Percentiles rank a stretch among this genome's conserved stretches.
Evolutionary conservation across 768 basidiomycete genomes (phyloP).

Genomic region (Macrocybe gigantea): DNA sequence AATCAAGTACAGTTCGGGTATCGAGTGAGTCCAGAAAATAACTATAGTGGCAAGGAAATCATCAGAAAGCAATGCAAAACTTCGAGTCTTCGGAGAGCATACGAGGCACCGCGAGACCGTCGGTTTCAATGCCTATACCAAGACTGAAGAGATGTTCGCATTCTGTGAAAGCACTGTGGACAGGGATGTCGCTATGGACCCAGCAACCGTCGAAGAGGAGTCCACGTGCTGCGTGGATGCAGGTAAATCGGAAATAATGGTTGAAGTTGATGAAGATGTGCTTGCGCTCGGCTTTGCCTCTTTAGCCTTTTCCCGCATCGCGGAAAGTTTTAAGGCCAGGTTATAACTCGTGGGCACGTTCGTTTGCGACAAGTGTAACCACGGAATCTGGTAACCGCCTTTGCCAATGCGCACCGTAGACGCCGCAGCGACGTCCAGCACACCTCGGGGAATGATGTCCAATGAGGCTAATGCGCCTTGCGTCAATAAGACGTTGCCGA

Average conservation of each 20-base stretch:
- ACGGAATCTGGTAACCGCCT: constrained; percentile 59
- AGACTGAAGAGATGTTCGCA: background rate
- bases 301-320: constrained; percentile 16
- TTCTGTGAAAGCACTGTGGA: background rate
- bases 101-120: too few relatives aligned
- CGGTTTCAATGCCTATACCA: too few relatives aligned
- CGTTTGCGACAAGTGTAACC: constrained; percentile 53
- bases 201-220: background rate
- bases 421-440: constrained; percentile 48
- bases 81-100: background rate
- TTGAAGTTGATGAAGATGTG: constrained; percentile 5
- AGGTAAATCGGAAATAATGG: constrained; percentile 3
- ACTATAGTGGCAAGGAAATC: background rate
- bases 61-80: background rate
- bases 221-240: background rate
- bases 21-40: too few relatives aligned
- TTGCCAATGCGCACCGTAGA: constrained; percentile 41
- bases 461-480: constrained; percentile 55
- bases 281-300: constrained; percentile 8
- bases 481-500: constrained; percentile 52
- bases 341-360: constrained; percentile 47
- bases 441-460: constrained; percentile 46
- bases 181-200: background rate
- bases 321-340: constrained; percentile 16
- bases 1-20: too few relatives aligned